phyloP scores from a whole-genome alignment of 345 rosid genomes.

The Microthlaspi erraticum region DNA sequence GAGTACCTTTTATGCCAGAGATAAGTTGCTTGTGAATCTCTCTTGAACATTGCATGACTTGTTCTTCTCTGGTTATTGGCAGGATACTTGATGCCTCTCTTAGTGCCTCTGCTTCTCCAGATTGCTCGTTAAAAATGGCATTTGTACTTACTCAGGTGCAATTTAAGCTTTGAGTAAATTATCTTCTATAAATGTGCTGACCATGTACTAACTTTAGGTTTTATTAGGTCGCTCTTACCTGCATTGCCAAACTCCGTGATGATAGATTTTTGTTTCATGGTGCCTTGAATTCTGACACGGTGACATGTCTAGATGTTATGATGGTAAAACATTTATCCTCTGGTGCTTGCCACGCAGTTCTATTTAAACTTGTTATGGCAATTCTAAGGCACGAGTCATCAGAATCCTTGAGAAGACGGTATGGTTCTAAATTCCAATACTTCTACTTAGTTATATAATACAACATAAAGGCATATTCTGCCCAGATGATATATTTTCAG shows the following conservation, averaged over 20 bases:
- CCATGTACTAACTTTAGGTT: conserved; percentile 31
- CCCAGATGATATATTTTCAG: neutral
- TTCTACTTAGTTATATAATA: conserved; percentile 10
- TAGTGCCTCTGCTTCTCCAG: conserved; percentile 92
- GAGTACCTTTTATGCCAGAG: conserved; percentile 37
- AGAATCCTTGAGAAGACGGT: conserved; percentile 97
- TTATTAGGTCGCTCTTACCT: conserved; percentile 91
- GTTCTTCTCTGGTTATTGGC: conserved; percentile 46
- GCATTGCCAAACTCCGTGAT: conserved; percentile 94
- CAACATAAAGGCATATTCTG: conserved; percentile 30
- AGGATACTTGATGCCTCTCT: conserved; percentile 93
- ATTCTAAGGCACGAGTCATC: conserved; percentile 89
- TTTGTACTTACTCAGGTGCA: conserved; percentile 77
- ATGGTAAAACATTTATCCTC: conserved; percentile 81
- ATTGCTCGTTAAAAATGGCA: conserved; percentile 93
- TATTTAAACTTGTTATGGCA: conserved; percentile 86
- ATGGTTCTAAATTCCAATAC: conserved; percentile 35
- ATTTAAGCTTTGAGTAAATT: conserved; percentile 23
- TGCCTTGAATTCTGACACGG: conserved; percentile 70
- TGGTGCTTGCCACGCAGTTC: conserved; percentile 87
- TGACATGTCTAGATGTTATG: conserved; percentile 84
- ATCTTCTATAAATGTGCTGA: neutral
- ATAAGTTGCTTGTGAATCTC: conserved; percentile 20
- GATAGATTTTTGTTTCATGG: conserved; percentile 73
- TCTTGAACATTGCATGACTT: conserved; percentile 36